Base-by-base conservation (phyloP, 768 basidiomycete genomes). In the Russula earlei region DNA sequence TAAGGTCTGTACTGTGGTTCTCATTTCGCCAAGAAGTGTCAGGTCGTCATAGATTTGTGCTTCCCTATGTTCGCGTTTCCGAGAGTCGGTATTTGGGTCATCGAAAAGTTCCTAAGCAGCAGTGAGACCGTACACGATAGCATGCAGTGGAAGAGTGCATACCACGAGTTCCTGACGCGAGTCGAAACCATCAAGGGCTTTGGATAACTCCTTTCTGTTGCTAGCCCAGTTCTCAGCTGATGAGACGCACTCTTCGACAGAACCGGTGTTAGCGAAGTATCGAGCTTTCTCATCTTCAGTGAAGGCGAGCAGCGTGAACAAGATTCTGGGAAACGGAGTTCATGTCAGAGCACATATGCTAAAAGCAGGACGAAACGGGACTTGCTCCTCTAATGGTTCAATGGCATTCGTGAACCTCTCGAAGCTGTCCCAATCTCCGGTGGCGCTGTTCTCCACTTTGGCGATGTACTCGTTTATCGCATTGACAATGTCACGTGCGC, bases 351-450 rank as follows among this genome's bases (percentile, higher is more conserved):
- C 38, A 31, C 33, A 38, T 6, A 15, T 34, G 33, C 12, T 20
- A 38, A 17, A 41, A 27, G n/a, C 24, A 40, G 15, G 12, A 14
- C 11, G 5, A 24, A 1, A 33, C 3, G 24, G 22, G 9, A 44
- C 56, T 29, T 31, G 63, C 63, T 60, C 44, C 17, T 63, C 63
- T 5, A 63, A 38, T n/a, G 63, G 63, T 12, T 60, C 62, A 24
- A 63, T 60, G n/a, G 63, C 63, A 14, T 12, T 14, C 4, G 62
- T 52, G 34, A 49, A 63, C 29, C 56, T 63, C 17, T 56, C 49
- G 36, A 50, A 63, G 58, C 44, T 63, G 11, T 37, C 41, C 62
- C 62, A 63, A 31, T 59, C 52, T 17, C 14, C 51, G 0, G 14
- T 31, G n/a, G 9, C 4, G 5, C 36, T 55, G 12, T 3, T 20